phyloP scores from a whole-genome alignment of 2,329 filamentous ascomycete genomes.

The Thielaviopsis euricoi region DNA sequence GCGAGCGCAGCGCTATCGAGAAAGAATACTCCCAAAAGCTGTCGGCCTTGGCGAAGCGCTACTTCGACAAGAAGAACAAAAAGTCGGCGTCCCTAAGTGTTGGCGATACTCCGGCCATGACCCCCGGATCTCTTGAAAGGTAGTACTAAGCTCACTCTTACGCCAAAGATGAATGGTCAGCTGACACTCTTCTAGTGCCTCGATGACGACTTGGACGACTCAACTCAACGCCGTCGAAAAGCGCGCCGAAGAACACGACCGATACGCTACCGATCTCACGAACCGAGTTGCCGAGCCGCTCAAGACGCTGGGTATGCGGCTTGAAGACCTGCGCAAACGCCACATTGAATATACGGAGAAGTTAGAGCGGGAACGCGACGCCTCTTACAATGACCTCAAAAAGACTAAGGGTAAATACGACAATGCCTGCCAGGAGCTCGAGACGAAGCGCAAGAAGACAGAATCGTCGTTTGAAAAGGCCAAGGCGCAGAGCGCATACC shows the following conservation, averaged over 20 bases:
- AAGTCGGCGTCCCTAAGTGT: constrained; percentile 80
- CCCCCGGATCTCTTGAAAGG: constrained; percentile 88
- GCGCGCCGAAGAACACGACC: constrained; percentile 76
- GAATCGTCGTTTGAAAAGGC: constrained; percentile 87
- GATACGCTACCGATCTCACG: constrained; percentile 63
- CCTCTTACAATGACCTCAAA: constrained; percentile 66
- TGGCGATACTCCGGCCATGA: constrained; percentile 82
- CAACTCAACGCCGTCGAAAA: constrained; percentile 82
- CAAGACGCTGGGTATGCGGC: constrained; percentile 54
- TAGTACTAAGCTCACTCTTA: constrained; percentile 30
- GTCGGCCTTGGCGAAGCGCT: constrained; percentile 77
- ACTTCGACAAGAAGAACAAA: constrained; percentile 90
- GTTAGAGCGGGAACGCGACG: constrained; percentile 76
- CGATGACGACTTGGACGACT: constrained; percentile 90
- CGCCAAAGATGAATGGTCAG: background rate
- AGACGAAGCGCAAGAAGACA: constrained; percentile 84
- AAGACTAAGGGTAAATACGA: constrained; percentile 94
- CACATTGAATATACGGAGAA: constrained; percentile 80
- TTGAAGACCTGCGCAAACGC: constrained; percentile 83
- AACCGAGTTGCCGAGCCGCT: constrained; percentile 73
- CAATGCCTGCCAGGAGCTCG: constrained; percentile 80
- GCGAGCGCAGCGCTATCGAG: constrained; percentile 83
- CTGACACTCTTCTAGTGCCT: constrained; percentile 42
- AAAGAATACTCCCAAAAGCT: constrained; percentile 93
- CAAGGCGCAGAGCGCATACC: constrained; percentile 82